These are phyloP conservation scores for Ceratobasidium sp. DNA, from an alignment of 1,284 basidiomycete genomes.

Conservation along the genomic window DNA sequence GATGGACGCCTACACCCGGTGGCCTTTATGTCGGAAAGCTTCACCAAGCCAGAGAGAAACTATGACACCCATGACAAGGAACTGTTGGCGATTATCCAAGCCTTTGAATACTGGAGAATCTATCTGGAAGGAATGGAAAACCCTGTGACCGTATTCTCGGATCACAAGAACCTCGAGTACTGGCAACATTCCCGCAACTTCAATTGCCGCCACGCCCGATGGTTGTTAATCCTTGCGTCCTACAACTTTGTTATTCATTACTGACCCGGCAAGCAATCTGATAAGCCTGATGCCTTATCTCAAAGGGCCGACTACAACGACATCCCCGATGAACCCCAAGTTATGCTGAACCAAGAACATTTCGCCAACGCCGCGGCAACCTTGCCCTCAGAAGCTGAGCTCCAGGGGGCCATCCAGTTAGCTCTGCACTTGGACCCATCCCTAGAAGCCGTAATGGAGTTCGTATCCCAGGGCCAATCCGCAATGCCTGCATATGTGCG, in stretches of 20 bases:
- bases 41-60: slow-evolving; percentile 51
- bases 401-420: no score
- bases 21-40: slow-evolving; percentile 24
- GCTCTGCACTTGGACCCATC: no score
- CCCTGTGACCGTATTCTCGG: slow-evolving; percentile 53
- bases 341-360: no score
- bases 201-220: slow-evolving; percentile 47
- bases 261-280: slow-evolving; percentile 47
- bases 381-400: no score
- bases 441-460: no score
- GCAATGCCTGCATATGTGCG: not conserved
- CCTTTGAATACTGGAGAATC: slow-evolving; percentile 47
- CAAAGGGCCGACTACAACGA: slow-evolving; percentile 43
- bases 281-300: slow-evolving; percentile 50
- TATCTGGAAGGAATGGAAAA: slow-evolving; percentile 51
- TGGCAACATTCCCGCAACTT: slow-evolving; percentile 45
- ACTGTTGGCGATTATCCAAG: slow-evolving; percentile 47
- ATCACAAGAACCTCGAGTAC: slow-evolving; percentile 61
- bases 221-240: slow-evolving; percentile 47
- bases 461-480: no score
- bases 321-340: not conserved
- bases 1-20: slow-evolving; percentile 45
- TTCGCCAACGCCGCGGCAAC: no score
- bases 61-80: slow-evolving; percentile 55
- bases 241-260: slow-evolving; percentile 49